phyloP scores from a whole-genome alignment of 2,329 filamentous ascomycete genomes.

The Lasiodiplodia theobromae region DNA sequence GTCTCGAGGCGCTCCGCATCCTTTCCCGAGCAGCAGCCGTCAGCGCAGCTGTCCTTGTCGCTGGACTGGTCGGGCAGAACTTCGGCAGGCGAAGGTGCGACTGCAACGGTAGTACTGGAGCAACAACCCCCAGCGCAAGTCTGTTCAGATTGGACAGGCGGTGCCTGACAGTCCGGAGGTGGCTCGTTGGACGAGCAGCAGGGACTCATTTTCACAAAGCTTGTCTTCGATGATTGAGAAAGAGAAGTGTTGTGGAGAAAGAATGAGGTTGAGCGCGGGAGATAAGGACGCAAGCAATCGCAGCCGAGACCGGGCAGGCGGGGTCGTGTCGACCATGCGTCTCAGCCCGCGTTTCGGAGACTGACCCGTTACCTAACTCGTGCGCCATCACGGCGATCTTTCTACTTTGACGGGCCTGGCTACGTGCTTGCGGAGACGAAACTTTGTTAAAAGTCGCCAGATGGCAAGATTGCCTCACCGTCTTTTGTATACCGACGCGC shows the following conservation, averaged over 20 bases:
- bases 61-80: neutral
- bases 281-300: neutral
- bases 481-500: neutral
- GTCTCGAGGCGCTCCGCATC: neutral
- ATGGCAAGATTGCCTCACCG: neutral
- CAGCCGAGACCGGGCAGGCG: neutral
- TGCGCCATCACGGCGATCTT: neutral
- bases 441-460: neutral
- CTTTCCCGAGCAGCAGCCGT: neutral
- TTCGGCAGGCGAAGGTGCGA: neutral
- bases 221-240: neutral
- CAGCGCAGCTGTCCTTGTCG: neutral
- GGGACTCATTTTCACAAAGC: neutral
- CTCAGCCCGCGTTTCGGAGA: conserved; percentile 7
- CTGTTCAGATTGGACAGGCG: neutral
- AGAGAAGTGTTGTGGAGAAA: neutral
- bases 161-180: neutral
- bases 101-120: neutral
- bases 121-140: neutral
- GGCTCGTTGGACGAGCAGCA: neutral
- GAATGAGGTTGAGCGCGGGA: neutral
- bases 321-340: neutral
- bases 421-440: no score
- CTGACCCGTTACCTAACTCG: neutral
- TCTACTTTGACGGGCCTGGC: no score